A percentile compares a stretch with the other conserved stretches of the same genome.
These are phyloP conservation scores for Backusella macrospora DNA, from an alignment of 192 early-diverging fungal species.

Conservation along the genomic window DNA sequence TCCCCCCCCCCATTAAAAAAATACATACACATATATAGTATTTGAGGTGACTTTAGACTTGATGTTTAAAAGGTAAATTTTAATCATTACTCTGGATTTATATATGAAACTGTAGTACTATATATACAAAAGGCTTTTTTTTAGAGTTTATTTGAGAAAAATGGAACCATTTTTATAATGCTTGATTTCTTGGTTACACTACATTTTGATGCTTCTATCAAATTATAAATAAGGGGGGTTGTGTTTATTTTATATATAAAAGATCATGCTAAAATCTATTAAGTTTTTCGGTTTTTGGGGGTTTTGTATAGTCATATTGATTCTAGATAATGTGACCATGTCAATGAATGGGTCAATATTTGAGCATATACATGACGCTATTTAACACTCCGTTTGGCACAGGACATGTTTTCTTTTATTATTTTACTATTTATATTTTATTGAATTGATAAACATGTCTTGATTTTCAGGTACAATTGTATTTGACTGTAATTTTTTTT, in stretches of 20 bases:
- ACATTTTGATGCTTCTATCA: neutral
- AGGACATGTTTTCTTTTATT: too few species aligned
- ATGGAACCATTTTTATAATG: neutral
- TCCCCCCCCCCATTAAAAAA: too few species aligned
- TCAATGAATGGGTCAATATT: too few species aligned
- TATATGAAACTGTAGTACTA: neutral
- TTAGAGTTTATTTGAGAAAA: neutral
- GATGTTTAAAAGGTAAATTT: neutral
- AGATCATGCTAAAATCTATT: neutral
- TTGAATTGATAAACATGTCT: too few species aligned
- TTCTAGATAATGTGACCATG: too few species aligned
- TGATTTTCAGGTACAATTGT: too few species aligned
- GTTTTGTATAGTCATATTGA: neutral
- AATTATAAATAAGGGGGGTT: neutral
- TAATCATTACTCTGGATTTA: neutral
- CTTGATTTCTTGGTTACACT: neutral
- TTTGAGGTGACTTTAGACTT: neutral
- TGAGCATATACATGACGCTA: too few species aligned
- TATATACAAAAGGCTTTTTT: neutral
- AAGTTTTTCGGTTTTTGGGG: conserved; percentile 5
- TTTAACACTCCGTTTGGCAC: too few species aligned
- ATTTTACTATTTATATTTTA: too few species aligned
- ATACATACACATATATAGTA: too few species aligned
- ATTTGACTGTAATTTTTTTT: too few species aligned
- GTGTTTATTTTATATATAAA: neutral